These are phyloP conservation scores for Glomus cerebriforme DNA, from an alignment of 192 early-diverging fungal genomes.

Conservation along the genomic window DNA sequence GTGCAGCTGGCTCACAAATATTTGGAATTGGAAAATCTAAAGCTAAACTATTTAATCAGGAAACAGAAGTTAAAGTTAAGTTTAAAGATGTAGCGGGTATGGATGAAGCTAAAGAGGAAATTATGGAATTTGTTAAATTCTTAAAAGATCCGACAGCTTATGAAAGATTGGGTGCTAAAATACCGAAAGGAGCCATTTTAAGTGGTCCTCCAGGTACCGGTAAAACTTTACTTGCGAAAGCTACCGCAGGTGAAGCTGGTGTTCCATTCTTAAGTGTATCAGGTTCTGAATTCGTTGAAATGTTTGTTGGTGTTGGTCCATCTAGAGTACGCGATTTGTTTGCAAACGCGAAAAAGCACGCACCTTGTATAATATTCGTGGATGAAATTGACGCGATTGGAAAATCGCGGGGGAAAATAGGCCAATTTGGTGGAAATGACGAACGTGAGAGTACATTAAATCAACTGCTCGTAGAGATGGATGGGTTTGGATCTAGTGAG, in stretches of 20 bases:
- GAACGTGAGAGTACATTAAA: conserved; percentile 97
- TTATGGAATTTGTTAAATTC: conserved; percentile 99
- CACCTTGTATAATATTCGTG: conserved; percentile 99
- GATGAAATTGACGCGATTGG: conserved; percentile 99
- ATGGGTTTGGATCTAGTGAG: conserved; percentile 87
- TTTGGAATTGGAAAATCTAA: conserved; percentile 96
- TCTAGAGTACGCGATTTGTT: conserved; percentile 95
- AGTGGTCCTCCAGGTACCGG: conserved; percentile 94
- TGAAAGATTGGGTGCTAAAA: conserved; percentile 95
- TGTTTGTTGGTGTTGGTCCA: conserved; percentile 99
- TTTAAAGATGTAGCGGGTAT: conserved; percentile 99
- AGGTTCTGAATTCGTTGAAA: conserved; percentile 98
- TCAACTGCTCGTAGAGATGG: conserved; percentile 99
- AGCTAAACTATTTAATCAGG: conserved; percentile 97
- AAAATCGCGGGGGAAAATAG: conserved; percentile 89
- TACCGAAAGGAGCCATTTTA: conserved; percentile 97
- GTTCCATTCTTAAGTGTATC: conserved; percentile 98
- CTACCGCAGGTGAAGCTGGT: conserved; percentile 98
- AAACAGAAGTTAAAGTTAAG: conserved; percentile 93
- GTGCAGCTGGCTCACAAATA: conserved; percentile 67
- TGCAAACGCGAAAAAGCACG: conserved; percentile 94
- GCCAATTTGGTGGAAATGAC: conserved; percentile 92
- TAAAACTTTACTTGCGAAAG: conserved; percentile 98
- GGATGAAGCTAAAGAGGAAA: conserved; percentile 99
- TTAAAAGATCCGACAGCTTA: conserved; percentile 91